phyloP scores from a whole-genome alignment of 1,139 yeast species.

The Yamadazyma buinensis region DNA sequence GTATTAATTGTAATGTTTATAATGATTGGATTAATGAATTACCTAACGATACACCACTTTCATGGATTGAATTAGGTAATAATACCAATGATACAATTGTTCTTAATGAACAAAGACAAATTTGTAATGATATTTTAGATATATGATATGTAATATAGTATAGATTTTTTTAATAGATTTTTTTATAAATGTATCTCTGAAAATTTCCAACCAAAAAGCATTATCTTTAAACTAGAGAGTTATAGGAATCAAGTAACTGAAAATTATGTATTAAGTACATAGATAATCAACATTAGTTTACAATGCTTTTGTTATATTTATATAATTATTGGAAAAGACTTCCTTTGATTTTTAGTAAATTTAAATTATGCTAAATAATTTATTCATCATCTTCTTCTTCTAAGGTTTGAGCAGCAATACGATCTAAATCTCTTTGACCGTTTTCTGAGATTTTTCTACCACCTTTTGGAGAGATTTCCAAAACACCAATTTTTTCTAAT shows the following conservation, averaged over 20 bases:
- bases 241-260: conserved; percentile 1
- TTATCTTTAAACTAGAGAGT: too few species aligned
- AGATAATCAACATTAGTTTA: conserved; percentile 14
- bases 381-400: conserved; percentile 86
- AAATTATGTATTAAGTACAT: conserved; percentile 8
- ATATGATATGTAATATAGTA: neutral
- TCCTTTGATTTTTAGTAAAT: conserved; percentile 3
- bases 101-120: conserved; percentile 18
- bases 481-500: conserved; percentile 96
- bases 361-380: conserved; percentile 15
- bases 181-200: too few species aligned
- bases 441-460: conserved; percentile 99
- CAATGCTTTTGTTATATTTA: conserved; percentile 15
- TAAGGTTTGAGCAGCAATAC: conserved; percentile 99
- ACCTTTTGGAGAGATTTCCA: conserved; percentile 96
- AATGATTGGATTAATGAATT: conserved; percentile 48
- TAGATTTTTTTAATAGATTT: neutral
- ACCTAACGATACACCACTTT: conserved; percentile 58
- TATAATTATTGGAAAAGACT: conserved; percentile 5
- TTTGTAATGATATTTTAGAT: conserved; percentile 7
- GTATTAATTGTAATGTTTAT: conserved; percentile 32
- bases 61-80: conserved; percentile 59
- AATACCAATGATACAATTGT: conserved; percentile 32
- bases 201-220: too few species aligned
- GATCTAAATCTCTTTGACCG: conserved; percentile 99